A percentile compares a stretch with the other conserved stretches of the same genome.
These are phyloP conservation scores for Cutaneotrichosporon sp. DNA, from an alignment of 1,284 basidiomycete genomes.

Conservation along the genomic window DNA sequence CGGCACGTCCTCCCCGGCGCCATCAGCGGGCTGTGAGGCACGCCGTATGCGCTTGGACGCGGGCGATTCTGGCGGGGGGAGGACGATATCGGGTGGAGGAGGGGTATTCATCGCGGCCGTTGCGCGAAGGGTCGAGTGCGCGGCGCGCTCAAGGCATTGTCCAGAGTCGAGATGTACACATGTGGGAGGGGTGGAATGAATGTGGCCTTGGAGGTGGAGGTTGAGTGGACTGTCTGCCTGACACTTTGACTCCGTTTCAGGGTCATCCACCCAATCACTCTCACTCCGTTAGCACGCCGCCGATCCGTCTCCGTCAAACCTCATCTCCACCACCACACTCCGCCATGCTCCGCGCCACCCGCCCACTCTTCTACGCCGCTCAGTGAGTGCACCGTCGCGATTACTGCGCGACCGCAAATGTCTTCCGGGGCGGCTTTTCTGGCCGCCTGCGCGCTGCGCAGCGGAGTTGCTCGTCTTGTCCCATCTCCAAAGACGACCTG, in stretches of 20 bases:
- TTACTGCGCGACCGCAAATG: not conserved
- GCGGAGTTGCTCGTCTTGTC: too few species aligned
- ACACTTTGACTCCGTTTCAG: not conserved
- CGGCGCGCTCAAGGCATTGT: not conserved
- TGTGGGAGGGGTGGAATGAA: not conserved
- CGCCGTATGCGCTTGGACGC: slow-evolving; percentile 3
- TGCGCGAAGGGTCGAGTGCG: not conserved
- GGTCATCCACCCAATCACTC: slow-evolving; percentile 1
- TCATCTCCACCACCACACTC: not conserved
- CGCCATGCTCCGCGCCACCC: slow-evolving; percentile 73
- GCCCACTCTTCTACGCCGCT: slow-evolving; percentile 60
- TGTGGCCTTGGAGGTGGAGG: not conserved
- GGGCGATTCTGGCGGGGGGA: slow-evolving; percentile 9
- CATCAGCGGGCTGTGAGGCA: too few species aligned
- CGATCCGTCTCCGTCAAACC: not conserved
- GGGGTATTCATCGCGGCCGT: slow-evolving; percentile 9
- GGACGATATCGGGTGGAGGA: slow-evolving; percentile 14
- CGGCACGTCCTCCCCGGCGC: not conserved
- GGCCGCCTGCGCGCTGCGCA: not conserved
- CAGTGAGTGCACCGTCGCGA: slow-evolving; percentile 31
- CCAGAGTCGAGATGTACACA: not conserved
- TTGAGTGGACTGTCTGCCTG: slow-evolving; percentile 6
- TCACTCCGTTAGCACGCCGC: not conserved
- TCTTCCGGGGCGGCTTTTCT: not conserved
- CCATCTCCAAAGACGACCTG: not conserved